These are phyloP conservation scores for Tuctoria greenei DNA, from an alignment of 176 grass and related monocot species.

Conservation along the genomic window DNA sequence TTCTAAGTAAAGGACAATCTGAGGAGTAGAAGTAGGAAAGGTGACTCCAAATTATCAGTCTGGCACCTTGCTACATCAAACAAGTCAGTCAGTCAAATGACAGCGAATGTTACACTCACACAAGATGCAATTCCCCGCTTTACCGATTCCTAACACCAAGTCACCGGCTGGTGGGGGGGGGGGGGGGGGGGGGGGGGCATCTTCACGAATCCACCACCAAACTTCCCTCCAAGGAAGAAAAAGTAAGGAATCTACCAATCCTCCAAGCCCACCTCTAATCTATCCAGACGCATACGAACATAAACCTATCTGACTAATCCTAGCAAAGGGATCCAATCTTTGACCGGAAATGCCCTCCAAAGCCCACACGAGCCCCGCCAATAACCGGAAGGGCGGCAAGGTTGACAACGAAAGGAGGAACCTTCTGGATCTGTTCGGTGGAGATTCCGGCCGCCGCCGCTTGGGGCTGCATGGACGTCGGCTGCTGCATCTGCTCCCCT, in stretches of 20 bases:
- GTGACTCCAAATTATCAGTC: not conserved
- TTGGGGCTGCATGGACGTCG: conserved; percentile 33
- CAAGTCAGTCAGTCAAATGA: conserved; percentile 7
- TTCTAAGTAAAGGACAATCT: not conserved
- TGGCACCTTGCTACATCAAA: not conserved
- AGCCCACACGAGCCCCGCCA: not conserved
- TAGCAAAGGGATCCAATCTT: conserved; percentile 15
- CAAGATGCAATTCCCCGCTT: not conserved
- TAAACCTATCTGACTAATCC: not conserved
- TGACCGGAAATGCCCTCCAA: conserved; percentile 1
- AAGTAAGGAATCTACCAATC: conserved; percentile 6
- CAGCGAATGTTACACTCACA: not conserved
- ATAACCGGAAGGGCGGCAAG: not conserved
- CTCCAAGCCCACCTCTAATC: not conserved
- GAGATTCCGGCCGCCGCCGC: conserved; percentile 33
- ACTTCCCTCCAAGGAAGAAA: no score
- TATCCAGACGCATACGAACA: not conserved
- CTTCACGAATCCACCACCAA: no score
- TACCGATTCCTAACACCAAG: not conserved
- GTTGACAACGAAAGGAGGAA: not conserved
- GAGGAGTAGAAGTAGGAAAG: not conserved
- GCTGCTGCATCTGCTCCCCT: conserved; percentile 38
- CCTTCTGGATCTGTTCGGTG: conserved; percentile 63
- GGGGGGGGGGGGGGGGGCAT: no score
- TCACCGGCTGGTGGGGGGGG: not conserved